Evolutionary conservation across 2,329 filamentous ascomycete species (phyloP), one percentile per base, ranked within the genome.

Genomic region (Fusarium guadeloupense): DNA sequence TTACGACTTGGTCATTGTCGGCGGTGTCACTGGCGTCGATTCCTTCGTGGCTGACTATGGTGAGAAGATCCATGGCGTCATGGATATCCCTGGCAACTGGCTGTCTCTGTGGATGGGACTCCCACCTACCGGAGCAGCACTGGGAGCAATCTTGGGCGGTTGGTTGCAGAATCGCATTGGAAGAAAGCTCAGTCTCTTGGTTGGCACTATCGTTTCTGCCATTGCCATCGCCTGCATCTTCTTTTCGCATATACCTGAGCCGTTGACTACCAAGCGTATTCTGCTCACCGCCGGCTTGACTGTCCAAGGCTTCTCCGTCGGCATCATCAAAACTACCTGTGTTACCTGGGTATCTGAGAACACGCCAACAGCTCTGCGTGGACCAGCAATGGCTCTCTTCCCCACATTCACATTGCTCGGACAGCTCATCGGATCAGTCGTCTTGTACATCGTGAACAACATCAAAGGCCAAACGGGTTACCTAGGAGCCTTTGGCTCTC

Each of bases 291-390:
- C 41, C 3, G 72, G 72, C 0, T 51, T 70, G 41, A 60, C 62
- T 0, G 47, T 73, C 0, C 71, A 74, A 4, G 72, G 71, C 2
- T 53, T 69, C 6, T 60, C 71, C 0, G 66, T 73, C 2, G 69
- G 69, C 9, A 47, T 67, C 2, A 61, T 72, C 28, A 69, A 64
- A n/a, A 64, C 67, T 1, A 68, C 64, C 1, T 65, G 62, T 19
- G 54, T 71, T 9, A 71, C 71, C 1, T 71, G 95, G 50, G 64
- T 73, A 1, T 73, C 71, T 0, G 70, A 73, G 20, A 72, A 68
- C 9, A 59, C 70, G 0, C 71, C 71, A 1, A 70, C 68, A 0
- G 60, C 70, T 0, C 41, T 73, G 0, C 68, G 71, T 1, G 71
- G 64, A 7, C 57, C 71, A 1, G 67, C 66, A 0, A 72, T 73